Evolutionary conservation across 2,329 filamentous ascomycete species (phyloP).

Genomic region (Colletotrichum sp.): DNA sequence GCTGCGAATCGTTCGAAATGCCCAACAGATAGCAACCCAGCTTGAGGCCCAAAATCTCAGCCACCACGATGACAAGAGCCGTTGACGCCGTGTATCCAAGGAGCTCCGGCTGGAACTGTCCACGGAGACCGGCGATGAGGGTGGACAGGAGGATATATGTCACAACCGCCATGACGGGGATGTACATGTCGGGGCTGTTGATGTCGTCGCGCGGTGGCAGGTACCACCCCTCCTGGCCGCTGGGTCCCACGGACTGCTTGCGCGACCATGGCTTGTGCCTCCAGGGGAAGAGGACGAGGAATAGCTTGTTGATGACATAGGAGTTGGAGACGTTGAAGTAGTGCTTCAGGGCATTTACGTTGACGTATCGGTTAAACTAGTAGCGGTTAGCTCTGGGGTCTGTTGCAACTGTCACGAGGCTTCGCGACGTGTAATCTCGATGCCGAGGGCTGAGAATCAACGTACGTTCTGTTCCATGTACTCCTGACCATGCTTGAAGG

Average conservation of each 20-base stretch:
- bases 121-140: slow-evolving; percentile 85
- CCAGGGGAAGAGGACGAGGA: slow-evolving; percentile 96
- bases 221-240: slow-evolving; percentile 77
- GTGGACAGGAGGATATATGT: slow-evolving; percentile 97
- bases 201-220: slow-evolving; percentile 92
- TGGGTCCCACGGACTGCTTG: slow-evolving; percentile 76
- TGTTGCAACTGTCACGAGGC: background rate
- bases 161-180: slow-evolving; percentile 96
- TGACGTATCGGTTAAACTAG: slow-evolving; percentile 76
- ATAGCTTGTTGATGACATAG: slow-evolving; percentile 93
- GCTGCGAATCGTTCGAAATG: slow-evolving; percentile 92
- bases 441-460: background rate
- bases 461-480: slow-evolving; percentile 94
- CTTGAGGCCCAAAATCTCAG: slow-evolving; percentile 91
- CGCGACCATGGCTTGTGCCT: slow-evolving; percentile 97
- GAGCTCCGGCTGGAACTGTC: slow-evolving; percentile 92
- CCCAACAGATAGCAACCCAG: slow-evolving; percentile 91
- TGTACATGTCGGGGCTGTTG: slow-evolving; percentile 99
- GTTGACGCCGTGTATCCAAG: slow-evolving; percentile 88
- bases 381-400: slow-evolving; percentile 17
- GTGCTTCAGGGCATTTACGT: slow-evolving; percentile 91
- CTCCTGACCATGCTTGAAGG: slow-evolving; percentile 89
- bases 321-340: slow-evolving; percentile 99
- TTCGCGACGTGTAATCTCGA: background rate
- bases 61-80: slow-evolving; percentile 79